A percentile compares a stretch with the other conserved stretches of the same genome.
Evolutionary conservation across 1,284 basidiomycete genomes (phyloP).

Genomic region (Ganoderma lingzhi): DNA sequence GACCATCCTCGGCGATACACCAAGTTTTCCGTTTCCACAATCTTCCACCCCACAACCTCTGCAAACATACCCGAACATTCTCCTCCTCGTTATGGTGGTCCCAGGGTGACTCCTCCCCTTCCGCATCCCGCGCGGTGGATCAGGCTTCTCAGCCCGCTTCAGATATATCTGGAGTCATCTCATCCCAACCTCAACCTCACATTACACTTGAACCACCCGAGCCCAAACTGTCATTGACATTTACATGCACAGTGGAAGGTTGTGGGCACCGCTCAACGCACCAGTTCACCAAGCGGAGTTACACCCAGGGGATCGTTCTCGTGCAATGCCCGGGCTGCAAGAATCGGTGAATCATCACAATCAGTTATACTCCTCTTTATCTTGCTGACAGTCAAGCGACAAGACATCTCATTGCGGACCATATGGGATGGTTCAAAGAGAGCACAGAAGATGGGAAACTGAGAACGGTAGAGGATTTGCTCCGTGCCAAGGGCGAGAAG

Average conservation of each 20-base stretch:
- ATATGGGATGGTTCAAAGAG: constrained; percentile 93
- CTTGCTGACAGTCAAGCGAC: constrained; percentile 4
- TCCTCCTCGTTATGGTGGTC: neutral
- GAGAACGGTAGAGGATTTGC: constrained; percentile 83
- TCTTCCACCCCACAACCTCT: neutral
- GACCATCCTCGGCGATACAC: neutral
- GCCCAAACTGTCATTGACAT: constrained; percentile 77
- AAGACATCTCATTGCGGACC: constrained; percentile 90
- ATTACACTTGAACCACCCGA: constrained; percentile 44
- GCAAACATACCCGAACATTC: constrained; percentile 2
- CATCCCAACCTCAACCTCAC: constrained; percentile 26
- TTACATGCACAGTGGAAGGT: constrained; percentile 85
- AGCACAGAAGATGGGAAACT: constrained; percentile 76
- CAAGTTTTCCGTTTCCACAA: neutral
- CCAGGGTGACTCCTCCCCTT: neutral
- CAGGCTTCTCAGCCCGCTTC: neutral
- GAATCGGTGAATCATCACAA: constrained; percentile 68
- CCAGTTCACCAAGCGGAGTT: constrained; percentile 86
- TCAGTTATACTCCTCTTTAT: neutral
- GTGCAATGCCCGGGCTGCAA: constrained; percentile 93
- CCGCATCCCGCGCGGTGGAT: neutral
- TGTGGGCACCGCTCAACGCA: constrained; percentile 90
- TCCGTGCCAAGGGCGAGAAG: constrained; percentile 79
- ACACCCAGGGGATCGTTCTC: constrained; percentile 90
- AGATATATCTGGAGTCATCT: constrained; percentile 5